Evolutionary conservation across 345 rosid genomes (phyloP).

Genomic region (Trapa incisa): DNA sequence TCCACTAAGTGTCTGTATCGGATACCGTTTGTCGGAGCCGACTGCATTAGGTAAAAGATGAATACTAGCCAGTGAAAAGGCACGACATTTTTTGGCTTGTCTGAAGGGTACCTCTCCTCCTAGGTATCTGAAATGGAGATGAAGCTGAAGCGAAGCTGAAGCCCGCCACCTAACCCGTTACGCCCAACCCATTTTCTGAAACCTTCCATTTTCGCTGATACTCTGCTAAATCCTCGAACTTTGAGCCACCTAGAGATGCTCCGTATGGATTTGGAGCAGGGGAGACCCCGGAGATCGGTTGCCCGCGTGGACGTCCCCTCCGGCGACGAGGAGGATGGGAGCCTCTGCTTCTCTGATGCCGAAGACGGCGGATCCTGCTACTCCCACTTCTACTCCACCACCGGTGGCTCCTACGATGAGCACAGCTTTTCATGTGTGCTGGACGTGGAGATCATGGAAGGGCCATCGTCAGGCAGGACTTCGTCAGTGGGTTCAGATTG

Average conservation of each 20-base stretch:
- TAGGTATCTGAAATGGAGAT: not conserved
- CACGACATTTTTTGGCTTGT: not conserved
- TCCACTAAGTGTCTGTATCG: too few relatives aligned
- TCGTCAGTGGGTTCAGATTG: conserved; percentile 46
- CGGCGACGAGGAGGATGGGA: conserved; percentile 17
- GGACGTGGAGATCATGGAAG: conserved; percentile 20
- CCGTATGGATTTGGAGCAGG: conserved; percentile 52
- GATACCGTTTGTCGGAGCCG: not conserved
- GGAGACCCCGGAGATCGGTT: conserved; percentile 24
- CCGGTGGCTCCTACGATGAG: conserved; percentile 66
- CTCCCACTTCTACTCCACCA: conserved; percentile 78
- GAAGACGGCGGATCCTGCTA: conserved; percentile 68
- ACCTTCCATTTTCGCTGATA: not conserved
- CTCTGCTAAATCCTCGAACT: not conserved
- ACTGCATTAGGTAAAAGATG: not conserved
- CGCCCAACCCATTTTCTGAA: not conserved
- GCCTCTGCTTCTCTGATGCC: conserved; percentile 64
- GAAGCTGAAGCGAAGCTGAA: not conserved
- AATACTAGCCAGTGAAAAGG: not conserved
- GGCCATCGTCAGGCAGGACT: conserved; percentile 32
- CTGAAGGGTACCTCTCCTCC: not conserved
- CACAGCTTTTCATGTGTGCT: conserved; percentile 34
- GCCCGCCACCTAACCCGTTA: not conserved
- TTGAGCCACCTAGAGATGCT: not conserved
- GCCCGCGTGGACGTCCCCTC: conserved; percentile 24